Percentiles rank a stretch among this genome's conserved stretches.
Evolutionary conservation across 495 filamentous ascomycete species (phyloP).

Genomic region (Parachaetomium inaequale): DNA sequence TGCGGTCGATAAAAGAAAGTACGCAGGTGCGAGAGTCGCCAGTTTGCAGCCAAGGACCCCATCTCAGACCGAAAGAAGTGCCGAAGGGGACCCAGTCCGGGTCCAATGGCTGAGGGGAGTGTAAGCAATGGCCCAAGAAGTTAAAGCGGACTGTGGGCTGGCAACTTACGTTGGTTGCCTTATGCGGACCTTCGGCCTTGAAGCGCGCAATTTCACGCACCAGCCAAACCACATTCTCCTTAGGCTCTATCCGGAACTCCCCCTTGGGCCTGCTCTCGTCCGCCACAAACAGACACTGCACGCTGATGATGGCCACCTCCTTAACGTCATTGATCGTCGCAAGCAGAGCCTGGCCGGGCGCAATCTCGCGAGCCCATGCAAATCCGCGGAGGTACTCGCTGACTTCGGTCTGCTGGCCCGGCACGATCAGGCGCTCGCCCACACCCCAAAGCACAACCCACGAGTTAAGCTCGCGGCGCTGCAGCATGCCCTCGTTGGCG

Average conservation of each 20-base stretch:
- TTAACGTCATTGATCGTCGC: conserved; percentile 42
- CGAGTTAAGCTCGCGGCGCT: conserved; percentile 26
- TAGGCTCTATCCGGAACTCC: conserved; percentile 2
- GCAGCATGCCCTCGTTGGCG: conserved; percentile 31
- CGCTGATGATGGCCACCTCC: conserved; percentile 43
- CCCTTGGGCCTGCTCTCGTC: conserved; percentile 18
- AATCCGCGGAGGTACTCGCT: conserved; percentile 44
- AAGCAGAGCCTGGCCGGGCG: conserved; percentile 36
- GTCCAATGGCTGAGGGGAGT: conserved; percentile 26
- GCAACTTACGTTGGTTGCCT: conserved; percentile 30
- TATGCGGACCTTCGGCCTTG: conserved; percentile 42
- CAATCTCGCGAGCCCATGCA: conserved; percentile 44
- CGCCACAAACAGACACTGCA: conserved; percentile 29
- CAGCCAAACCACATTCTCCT: conserved; percentile 36
- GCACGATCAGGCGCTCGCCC: conserved; percentile 46
- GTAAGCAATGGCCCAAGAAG: neutral
- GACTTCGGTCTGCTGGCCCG: conserved; percentile 31
- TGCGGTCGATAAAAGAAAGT: conserved; percentile 39
- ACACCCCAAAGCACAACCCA: conserved; percentile 46
- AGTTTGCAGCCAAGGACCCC: conserved; percentile 41
- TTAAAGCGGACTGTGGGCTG: neutral
- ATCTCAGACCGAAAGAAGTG: conserved; percentile 45
- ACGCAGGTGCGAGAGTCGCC: conserved; percentile 32
- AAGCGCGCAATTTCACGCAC: conserved; percentile 44
- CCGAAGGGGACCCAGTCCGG: conserved; percentile 40